phyloP scores from a whole-genome alignment of 2,329 filamentous ascomycete genomes.

The Scedosporium dehoogii region DNA sequence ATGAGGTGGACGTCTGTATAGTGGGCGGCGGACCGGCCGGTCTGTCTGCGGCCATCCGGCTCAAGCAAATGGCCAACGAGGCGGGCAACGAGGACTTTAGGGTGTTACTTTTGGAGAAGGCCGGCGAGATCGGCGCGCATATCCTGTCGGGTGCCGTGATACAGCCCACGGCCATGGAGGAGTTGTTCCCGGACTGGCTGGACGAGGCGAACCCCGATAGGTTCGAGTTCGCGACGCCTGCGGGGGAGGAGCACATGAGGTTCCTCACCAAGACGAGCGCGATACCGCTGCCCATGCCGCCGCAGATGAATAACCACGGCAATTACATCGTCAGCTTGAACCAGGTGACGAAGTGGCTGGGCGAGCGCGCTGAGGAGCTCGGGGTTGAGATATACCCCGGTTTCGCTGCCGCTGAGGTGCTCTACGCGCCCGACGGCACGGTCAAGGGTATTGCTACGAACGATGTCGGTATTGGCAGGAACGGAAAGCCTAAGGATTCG shows the following conservation, averaged over 20 bases:
- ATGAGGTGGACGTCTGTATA: slow-evolving; percentile 94
- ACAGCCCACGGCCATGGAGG: slow-evolving; percentile 76
- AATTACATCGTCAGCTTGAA: slow-evolving; percentile 97
- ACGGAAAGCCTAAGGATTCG: slow-evolving; percentile 75
- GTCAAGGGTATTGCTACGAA: slow-evolving; percentile 95
- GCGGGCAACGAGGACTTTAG: slow-evolving; percentile 94
- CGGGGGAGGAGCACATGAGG: slow-evolving; percentile 77
- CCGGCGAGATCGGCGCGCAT: slow-evolving; percentile 87
- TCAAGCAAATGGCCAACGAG: slow-evolving; percentile 92
- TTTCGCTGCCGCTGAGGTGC: slow-evolving; percentile 85
- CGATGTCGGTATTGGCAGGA: slow-evolving; percentile 73
- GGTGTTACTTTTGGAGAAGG: slow-evolving; percentile 87
- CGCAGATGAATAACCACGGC: slow-evolving; percentile 96
- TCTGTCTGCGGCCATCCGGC: slow-evolving; percentile 80
- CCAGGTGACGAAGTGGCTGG: slow-evolving; percentile 91
- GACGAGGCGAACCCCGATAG: slow-evolving; percentile 77
- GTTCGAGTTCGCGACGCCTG: slow-evolving; percentile 81
- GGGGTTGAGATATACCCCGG: slow-evolving; percentile 95
- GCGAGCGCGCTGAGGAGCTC: slow-evolving; percentile 89
- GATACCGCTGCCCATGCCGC: slow-evolving; percentile 76
- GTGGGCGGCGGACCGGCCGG: slow-evolving; percentile 93
- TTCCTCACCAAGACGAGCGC: slow-evolving; percentile 77
- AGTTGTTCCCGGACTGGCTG: slow-evolving; percentile 90
- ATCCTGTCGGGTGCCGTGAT: slow-evolving; percentile 95
- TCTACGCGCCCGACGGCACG: slow-evolving; percentile 78